Base-by-base conservation (phyloP, 257 asterid species). In the Nemophila menziesii region DNA sequence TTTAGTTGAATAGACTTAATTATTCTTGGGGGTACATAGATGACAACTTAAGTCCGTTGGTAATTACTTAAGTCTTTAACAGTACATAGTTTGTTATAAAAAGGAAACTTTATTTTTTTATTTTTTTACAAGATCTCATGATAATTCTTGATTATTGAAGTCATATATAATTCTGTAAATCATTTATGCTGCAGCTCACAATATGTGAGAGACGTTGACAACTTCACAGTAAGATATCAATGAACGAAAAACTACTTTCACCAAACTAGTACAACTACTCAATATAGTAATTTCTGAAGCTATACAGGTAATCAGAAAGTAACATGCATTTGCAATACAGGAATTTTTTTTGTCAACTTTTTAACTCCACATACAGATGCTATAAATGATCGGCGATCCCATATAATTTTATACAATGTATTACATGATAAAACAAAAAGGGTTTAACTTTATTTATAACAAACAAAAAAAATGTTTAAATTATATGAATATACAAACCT, bases 301-400 rank as follows among this genome's bases (percentile, higher is more conserved):
- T 39, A 19, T 13, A 40, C 5, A 26, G 15, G 40, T 2, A 21
- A 33, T 38, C 42, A 50, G 33, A 49, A 33, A 46, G 60, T 43
- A 66, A 66, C 68, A 56, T 52, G 65, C 53, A 51, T 8, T 43
- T 16, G 50, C n/a, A n/a, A n/a, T 38, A 40, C 55, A 46, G 56
- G 13, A 22, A 54, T 40, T 33, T 22, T 16, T 23, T 16, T 16
- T 47, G 56, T 48, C 57, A 53, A 46, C 43, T 52, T 60, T 60
- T 52, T 57, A 55, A 53, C 52, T 65, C 33, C 49, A 43, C 51
- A 52, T 33, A 43, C 67, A 61, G 58, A 26, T 40, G 29, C 65
- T 48, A 52, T 45, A 39, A 20, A 8, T 22, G n/a, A 6, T n/a
- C n/a, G n/a, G n/a, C n/a, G n/a, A n/a, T n/a, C n/a, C n/a, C n/a